Base-by-base conservation (phyloP, 495 filamentous ascomycete genomes). In the Articulospora tetracladia region DNA sequence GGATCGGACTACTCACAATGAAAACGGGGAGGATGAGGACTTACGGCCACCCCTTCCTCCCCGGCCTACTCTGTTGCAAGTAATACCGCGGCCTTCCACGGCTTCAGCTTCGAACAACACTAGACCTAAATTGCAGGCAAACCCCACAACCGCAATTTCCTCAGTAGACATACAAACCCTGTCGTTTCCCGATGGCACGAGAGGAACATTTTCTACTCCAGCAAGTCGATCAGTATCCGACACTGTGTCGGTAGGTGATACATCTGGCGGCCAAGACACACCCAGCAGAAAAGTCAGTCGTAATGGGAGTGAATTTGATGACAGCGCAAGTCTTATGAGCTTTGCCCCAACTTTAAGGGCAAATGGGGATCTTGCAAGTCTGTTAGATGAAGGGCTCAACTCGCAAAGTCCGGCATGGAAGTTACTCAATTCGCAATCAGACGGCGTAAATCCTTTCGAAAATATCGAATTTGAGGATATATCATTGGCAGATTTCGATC, bases 271-370 rank as follows among this genome's bases (percentile, higher is more conserved):
- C 15, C 47, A 60, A 13, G 61, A 54, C 30, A 65, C 66, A 24
- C 61, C 62, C 10, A 62, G 48, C 44, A 63, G 39, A 60, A 72
- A 57, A 66, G 68, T 51, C 44, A 68, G 49, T 55, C 62, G 55
- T 4, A 65, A 70, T 60, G 76, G 69, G 10, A 87, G 83, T 64
- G 89, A 91, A 57, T 74, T 75, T n/a, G 88, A 86, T 48, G 95
- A 98, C 63, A 84, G 83, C 11, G 85, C 87, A 60, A 98, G 95
- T 69, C 77, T 98, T 41, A 83, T 83, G 72, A 97, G 92, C 77
- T 86, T 85, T 70, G 82, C 87, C 11, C 91, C 89, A 11, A 92
- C 91, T 7, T 61, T 88, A 19, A 89, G 87, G 25, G 77, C 82
- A 11, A 83, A 86, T 6, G 88, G 87, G 26, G 91, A 95, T 62